Percentiles rank a stretch among this genome's conserved stretches.
Conservation (phyloP, 1,139 yeast species). For the Geotrichum bryndzae region DNA sequence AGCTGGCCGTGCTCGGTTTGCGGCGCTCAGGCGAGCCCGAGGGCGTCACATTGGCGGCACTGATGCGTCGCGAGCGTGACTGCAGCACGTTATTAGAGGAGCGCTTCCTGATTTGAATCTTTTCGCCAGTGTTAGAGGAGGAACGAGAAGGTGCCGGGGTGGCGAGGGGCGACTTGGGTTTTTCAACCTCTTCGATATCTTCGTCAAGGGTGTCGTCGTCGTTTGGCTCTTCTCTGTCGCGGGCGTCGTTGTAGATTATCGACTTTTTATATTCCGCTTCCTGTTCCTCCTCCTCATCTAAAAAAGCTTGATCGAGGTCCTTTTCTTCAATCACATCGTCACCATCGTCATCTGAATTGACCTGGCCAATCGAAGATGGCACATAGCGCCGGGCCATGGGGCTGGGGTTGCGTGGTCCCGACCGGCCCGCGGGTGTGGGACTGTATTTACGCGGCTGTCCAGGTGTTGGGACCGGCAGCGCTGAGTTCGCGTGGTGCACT, state of each 20-base stretch:
- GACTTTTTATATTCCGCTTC: background rate
- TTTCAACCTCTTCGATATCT: background rate
- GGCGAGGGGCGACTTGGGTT: background rate
- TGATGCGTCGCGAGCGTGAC: conserved; percentile 6
- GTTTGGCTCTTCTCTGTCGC: background rate
- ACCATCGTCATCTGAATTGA: conserved; percentile 13
- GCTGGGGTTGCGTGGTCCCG: background rate
- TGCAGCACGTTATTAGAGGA: background rate
- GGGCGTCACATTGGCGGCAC: conserved; percentile 7
- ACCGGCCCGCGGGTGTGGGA: conserved; percentile 25
- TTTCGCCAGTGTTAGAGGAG: background rate
- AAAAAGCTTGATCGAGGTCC: background rate
- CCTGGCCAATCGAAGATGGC: conserved; percentile 2
- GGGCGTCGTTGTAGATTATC: background rate
- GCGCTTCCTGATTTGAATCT: background rate
- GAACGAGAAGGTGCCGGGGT: background rate
- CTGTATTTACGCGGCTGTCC: conserved; percentile 84
- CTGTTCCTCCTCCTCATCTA: background rate
- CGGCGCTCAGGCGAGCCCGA: conserved; percentile 15
- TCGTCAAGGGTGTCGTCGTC: conserved; percentile 1
- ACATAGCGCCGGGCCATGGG: conserved; percentile 10
- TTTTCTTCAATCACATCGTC: conserved; percentile 2
- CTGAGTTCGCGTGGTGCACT: conserved; percentile 61
- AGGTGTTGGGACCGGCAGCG: conserved; percentile 87
- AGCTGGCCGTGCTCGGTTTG: conserved; percentile 2